Base-by-base conservation (phyloP, 1,139 yeast genomes). In the Saccharomyces hybrid region DNA sequence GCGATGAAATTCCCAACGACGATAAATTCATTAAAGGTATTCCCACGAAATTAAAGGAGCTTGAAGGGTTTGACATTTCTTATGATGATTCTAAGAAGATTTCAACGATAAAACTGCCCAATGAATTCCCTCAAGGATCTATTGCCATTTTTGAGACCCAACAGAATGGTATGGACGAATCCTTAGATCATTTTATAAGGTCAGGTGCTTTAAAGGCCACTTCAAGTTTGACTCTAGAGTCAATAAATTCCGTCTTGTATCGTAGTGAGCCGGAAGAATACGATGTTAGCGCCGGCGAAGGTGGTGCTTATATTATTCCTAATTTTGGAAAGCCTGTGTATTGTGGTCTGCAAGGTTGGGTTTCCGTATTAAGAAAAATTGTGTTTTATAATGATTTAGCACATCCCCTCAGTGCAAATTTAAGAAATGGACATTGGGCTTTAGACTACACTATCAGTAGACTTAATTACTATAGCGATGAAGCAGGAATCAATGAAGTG, bases 261-360 rank as follows among this genome's bases (percentile, higher is more conserved):
- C 79, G 83, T 52, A 85, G 95, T 65, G 96, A 89, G 54, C 80
- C 85, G 9, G 99, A 93, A 70, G 99, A 93, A 70, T 76, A 90
- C 25, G 97, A 90, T 67, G 80, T 82, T 13, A 83, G 93, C 62
- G 77, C 71, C 26, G 96, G 96, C 4, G 63, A 70, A 7, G 85
- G 78, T 52, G 96, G 97, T 4, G 81, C 81, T 0, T 93, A 93
- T 70, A 69, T 72, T 53, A 77, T 93, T 51, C 97, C 98, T 0
- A 75, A 78, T 38, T 75, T 79, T 69, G 98, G 97, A 0, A 73
- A 74, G 14, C 75, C 91, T 51, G 85, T 83, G 0, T 93, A 89
- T 70, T 91, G 96, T 48, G 99, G 99, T 11, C 74, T 93, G 30
- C 95, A 88, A 71, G 99, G 99, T 3, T 93, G 97, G 96, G 81